A percentile compares a stretch with the other conserved stretches of the same genome.
Evolutionary conservation across 2,329 filamentous ascomycete genomes (phyloP).

Genomic region (Hyphodiscus sp.): DNA sequence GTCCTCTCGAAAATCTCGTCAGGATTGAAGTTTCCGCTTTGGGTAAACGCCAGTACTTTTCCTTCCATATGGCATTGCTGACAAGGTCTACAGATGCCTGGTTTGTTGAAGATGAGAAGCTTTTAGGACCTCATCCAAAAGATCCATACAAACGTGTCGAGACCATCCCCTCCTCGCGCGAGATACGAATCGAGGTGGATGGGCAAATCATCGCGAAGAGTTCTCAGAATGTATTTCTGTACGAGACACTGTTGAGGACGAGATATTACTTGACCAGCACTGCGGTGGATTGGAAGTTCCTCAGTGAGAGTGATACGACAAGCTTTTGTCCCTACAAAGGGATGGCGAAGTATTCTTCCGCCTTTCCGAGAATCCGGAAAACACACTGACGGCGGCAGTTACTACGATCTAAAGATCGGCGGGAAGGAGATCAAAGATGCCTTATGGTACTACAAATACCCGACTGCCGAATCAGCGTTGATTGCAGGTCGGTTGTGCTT

Average conservation of each 20-base stretch:
- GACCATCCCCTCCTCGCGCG: slow-evolving; percentile 48
- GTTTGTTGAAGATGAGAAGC: slow-evolving; percentile 53
- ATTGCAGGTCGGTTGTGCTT: slow-evolving; percentile 55
- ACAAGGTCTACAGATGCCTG: slow-evolving; percentile 25
- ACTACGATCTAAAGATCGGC: slow-evolving; percentile 45
- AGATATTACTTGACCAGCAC: slow-evolving; percentile 43
- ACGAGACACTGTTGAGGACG: slow-evolving; percentile 53
- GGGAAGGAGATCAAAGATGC: slow-evolving; percentile 42
- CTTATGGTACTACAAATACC: slow-evolving; percentile 57
- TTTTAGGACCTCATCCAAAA: slow-evolving; percentile 54
- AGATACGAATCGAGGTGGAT: slow-evolving; percentile 41
- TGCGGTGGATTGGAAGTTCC: slow-evolving; percentile 8
- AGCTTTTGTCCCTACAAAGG: slow-evolving; percentile 64
- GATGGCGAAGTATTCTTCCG: slow-evolving; percentile 46
- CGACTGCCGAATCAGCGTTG: slow-evolving; percentile 47
- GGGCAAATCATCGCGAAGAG: slow-evolving; percentile 43
- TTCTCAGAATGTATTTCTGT: slow-evolving; percentile 42
- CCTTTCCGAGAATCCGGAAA: background rate
- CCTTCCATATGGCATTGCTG: background rate
- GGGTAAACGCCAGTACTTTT: slow-evolving; percentile 3
- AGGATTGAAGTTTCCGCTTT: slow-evolving; percentile 15
- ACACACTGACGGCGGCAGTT: slow-evolving; percentile 11
- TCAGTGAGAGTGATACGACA: slow-evolving; percentile 45
- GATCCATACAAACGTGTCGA: slow-evolving; percentile 62
- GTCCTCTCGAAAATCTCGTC: slow-evolving; percentile 9